A percentile compares a stretch with the other conserved stretches of the same genome.
Evolutionary conservation across 495 filamentous ascomycete species (phyloP).

Genomic region (Aspergillus egyptiacus): DNA sequence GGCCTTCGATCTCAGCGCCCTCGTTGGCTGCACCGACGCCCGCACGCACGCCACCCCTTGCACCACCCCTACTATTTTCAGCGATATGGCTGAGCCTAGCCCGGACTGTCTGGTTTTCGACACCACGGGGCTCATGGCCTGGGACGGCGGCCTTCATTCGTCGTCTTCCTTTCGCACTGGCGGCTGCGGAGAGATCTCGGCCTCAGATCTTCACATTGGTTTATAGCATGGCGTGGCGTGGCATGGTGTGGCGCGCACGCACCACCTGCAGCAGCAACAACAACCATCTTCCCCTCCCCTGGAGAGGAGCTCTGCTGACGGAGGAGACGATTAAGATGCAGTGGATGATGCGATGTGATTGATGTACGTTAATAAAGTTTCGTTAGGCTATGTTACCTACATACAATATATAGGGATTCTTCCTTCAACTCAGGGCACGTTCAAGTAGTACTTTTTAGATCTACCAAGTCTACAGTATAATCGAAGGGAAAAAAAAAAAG

Average conservation of each 20-base stretch:
- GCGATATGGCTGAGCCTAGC: conserved; percentile 17
- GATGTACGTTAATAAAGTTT: neutral
- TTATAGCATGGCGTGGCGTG: conserved; percentile 4
- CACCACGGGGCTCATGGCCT: conserved; percentile 19
- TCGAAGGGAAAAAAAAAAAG: too few relatives aligned
- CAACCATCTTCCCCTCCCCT: too few relatives aligned
- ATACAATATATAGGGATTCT: too few relatives aligned
- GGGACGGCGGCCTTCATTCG: conserved; percentile 18
- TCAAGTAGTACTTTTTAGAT: too few relatives aligned
- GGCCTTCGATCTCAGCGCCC: conserved; percentile 19
- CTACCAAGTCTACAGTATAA: too few relatives aligned
- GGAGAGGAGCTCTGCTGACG: neutral
- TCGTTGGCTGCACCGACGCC: conserved; percentile 28
- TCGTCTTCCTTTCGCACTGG: conserved; percentile 12
- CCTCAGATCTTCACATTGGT: conserved; percentile 19
- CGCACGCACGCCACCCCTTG: conserved; percentile 21
- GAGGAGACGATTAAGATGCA: too few relatives aligned
- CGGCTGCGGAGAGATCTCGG: conserved; percentile 14
- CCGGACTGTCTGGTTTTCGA: conserved; percentile 21
- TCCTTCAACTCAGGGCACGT: too few relatives aligned
- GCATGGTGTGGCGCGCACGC: too few relatives aligned
- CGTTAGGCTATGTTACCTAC: neutral
- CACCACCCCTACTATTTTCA: conserved; percentile 20
- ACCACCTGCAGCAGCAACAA: too few relatives aligned
- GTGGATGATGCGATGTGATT: neutral